Percentiles rank a stretch among this genome's conserved stretches.
Conservation (phyloP, 768 basidiomycete genomes). For the Mycena albidolilacea region DNA sequence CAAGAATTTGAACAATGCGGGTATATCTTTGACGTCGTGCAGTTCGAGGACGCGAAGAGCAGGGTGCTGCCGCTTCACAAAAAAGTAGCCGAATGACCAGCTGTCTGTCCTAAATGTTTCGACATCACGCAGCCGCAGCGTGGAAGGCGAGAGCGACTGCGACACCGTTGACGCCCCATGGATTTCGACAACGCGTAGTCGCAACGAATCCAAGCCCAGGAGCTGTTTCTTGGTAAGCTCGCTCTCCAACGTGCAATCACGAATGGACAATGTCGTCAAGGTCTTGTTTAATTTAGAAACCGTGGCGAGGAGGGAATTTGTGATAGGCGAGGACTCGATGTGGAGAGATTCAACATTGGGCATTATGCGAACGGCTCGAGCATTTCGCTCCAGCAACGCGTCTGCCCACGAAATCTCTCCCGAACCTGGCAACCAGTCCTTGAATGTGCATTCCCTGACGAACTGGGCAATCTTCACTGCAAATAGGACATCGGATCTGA, state of each 20-base stretch:
- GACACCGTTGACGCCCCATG: not conserved
- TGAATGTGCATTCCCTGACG: conserved; percentile 31
- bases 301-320: conserved; percentile 18
- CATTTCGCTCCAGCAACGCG: conserved; percentile 14
- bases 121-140: conserved; percentile 20
- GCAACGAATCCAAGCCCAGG: conserved; percentile 4
- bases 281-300: conserved; percentile 14
- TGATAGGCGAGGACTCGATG: conserved; percentile 24
- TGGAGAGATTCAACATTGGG: conserved; percentile 23
- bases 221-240: not conserved
- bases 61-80: conserved; percentile 33
- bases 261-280: conserved; percentile 23
- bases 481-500: not conserved
- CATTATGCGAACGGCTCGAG: conserved; percentile 20
- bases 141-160: conserved; percentile 13
- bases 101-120: conserved; percentile 33
- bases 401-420: not conserved
- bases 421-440: conserved; percentile 20
- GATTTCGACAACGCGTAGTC: conserved; percentile 20
- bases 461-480: conserved; percentile 16
- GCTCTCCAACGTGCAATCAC: conserved; percentile 18
- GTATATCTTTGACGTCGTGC: conserved; percentile 23
- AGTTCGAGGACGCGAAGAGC: conserved; percentile 34
- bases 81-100: conserved; percentile 19
- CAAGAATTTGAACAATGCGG: conserved; percentile 24